These are phyloP conservation scores for Crassisporium funariophilum DNA, from an alignment of 768 basidiomycete genomes.

Conservation along the genomic window DNA sequence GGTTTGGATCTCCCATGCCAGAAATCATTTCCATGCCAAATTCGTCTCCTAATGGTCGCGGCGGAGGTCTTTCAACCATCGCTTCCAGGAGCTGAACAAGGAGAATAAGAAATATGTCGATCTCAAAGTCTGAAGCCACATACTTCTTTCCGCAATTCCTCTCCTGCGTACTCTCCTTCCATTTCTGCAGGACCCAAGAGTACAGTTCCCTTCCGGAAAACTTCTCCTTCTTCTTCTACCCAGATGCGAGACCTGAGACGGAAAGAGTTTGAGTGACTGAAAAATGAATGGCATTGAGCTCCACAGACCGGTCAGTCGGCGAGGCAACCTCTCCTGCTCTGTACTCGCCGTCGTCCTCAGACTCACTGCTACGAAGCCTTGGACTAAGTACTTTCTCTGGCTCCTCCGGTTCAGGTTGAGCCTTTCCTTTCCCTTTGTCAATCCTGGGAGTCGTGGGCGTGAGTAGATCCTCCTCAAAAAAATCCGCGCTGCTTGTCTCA, in stretches of 20 bases:
- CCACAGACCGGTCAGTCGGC: constrained; percentile 53
- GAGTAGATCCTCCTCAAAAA: constrained; percentile 31
- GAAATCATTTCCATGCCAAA: constrained; percentile 45
- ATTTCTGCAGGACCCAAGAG: constrained; percentile 83
- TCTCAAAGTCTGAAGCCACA: constrained; percentile 19
- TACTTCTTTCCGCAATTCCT: constrained; percentile 83
- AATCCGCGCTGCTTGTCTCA: constrained; percentile 19
- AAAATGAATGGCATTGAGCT: background rate
- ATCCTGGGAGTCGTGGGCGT: constrained; percentile 60
- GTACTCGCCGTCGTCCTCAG: constrained; percentile 56
- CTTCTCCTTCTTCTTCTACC: constrained; percentile 95
- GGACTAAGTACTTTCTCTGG: constrained; percentile 76
- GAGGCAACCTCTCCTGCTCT: constrained; percentile 34
- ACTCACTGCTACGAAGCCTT: constrained; percentile 42
- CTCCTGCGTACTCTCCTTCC: constrained; percentile 87
- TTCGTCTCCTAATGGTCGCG: constrained; percentile 68
- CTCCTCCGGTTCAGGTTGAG: constrained; percentile 67
- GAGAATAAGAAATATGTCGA: background rate
- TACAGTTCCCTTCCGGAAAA: constrained; percentile 88
- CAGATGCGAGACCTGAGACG: constrained; percentile 65
- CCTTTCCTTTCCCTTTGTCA: constrained; percentile 80
- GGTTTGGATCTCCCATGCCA: constrained; percentile 14
- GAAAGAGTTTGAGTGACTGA: constrained; percentile 4
- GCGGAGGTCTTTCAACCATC: constrained; percentile 84
- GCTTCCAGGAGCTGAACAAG: constrained; percentile 71